Conservation (phyloP, 1,284 basidiomycete genomes). For the Papiliotrema fonsecae region DNA sequence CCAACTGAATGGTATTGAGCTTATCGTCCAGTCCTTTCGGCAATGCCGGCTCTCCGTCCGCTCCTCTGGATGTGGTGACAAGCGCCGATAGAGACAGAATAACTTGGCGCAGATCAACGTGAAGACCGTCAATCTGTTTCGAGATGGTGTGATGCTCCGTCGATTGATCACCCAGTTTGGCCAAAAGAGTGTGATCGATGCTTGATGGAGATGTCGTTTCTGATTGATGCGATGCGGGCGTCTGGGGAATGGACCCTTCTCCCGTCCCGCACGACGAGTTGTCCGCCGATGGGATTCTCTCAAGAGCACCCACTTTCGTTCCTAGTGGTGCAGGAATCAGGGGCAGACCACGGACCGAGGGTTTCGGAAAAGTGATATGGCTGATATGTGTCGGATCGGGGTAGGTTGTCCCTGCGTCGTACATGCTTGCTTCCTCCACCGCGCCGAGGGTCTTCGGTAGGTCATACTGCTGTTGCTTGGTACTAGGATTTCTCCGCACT, state of each 20-base stretch:
- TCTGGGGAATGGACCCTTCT: constrained; percentile 7
- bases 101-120: constrained; percentile 19
- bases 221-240: constrained; percentile 2
- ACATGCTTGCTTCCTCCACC: constrained; percentile 9
- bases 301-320: background rate
- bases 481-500: background rate
- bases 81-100: constrained; percentile 16
- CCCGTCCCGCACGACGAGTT: constrained; percentile 12
- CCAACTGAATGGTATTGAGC: constrained; percentile 17
- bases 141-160: constrained; percentile 19
- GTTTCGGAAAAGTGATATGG: constrained; percentile 36
- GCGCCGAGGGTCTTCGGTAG: constrained; percentile 6
- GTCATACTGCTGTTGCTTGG: background rate
- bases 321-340: constrained; percentile 1
- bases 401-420: background rate
- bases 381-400: constrained; percentile 26
- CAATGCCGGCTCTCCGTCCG: constrained; percentile 2
- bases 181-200: constrained; percentile 12
- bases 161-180: constrained; percentile 25
- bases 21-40: constrained; percentile 20
- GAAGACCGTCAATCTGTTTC: constrained; percentile 25
- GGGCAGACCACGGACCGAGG: constrained; percentile 15
- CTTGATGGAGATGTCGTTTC: constrained; percentile 7
- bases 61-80: constrained; percentile 7
- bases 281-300: constrained; percentile 9